phyloP scores from a whole-genome alignment of 2,329 filamentous ascomycete species.

The Apiospora marii region DNA sequence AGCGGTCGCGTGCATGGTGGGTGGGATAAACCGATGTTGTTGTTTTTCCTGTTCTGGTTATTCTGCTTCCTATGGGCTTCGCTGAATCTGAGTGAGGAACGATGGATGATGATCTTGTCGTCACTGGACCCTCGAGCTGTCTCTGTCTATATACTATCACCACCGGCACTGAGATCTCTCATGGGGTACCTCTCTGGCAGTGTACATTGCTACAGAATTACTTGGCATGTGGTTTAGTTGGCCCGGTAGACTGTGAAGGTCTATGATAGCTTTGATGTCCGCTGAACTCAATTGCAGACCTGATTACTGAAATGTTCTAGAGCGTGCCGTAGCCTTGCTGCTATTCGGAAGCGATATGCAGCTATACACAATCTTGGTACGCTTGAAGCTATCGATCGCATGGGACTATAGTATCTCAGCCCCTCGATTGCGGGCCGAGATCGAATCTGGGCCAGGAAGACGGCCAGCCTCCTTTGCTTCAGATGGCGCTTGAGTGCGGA shows the following conservation, averaged over 20 bases:
- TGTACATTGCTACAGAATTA: neutral
- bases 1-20: constrained; percentile 6
- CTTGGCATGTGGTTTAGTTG: neutral
- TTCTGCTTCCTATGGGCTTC: neutral
- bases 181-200: neutral
- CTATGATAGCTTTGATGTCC: neutral
- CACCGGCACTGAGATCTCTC: neutral
- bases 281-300: neutral
- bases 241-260: neutral
- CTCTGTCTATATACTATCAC: neutral
- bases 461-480: neutral
- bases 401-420: no score
- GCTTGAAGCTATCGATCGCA: neutral
- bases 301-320: constrained; percentile 11
- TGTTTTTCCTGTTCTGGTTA: neutral
- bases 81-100: neutral
- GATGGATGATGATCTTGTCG: neutral
- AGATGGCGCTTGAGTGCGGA: neutral
- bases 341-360: neutral
- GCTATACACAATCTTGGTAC: neutral
- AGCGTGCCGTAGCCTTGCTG: neutral
- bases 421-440: neutral
- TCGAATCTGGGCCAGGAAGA: neutral
- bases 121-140: neutral
- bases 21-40: neutral